Evolutionary conservation across 1,284 basidiomycete species (phyloP), one percentile per base, ranked within the genome.

Genomic region (Apiotrichum porosum): DNA sequence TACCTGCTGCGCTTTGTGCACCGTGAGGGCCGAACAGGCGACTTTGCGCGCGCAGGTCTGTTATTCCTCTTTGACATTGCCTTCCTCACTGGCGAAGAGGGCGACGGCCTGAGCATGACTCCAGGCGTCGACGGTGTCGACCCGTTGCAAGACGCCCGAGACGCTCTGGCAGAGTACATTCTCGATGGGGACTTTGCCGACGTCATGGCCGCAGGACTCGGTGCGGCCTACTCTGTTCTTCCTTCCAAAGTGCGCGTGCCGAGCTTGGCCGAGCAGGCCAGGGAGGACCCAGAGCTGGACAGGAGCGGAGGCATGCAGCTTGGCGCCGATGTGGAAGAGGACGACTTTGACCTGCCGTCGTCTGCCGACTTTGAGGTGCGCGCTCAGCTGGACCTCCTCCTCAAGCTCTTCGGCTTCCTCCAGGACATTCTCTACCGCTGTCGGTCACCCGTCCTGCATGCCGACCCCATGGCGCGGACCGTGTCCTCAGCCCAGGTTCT

Each of bases 101-200:
- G 58, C 2, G 63, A 62, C 17, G 61, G 58, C 24, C 48, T 67
- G 3, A 22, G 48, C 3, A 42, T 54, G 22, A 40, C 65, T 4
- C 55, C 67, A 2, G 53, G 46, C 4, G 43, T 50, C 6, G 56
- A 58, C 13, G 67, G 71, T 3, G 30, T 33, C 9, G 88, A 91
- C 63, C 83, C 88, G 3, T 80, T 88, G 35, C 81, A 81, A 24
- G 87, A 91, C 61, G 87, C 88, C 5, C 84, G 84, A 12, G 77
- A 88, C 45, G 88, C 85, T n/a, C 77, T 92, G 37, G 88, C 86
- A 22, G 88, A 92, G 65, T 97, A 92, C 66, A 88, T 97, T 42
- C 80, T 95, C 15, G 88, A 95, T 62, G 91, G 92, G 9, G 93
- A 97, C 73, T 95, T 97, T 70, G 88, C 91, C 15, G 92, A 97